Percentiles rank a stretch among this genome's conserved stretches.
phyloP scores from a whole-genome alignment of 129 eudicot species.

The Flaveria sonorensis region DNA sequence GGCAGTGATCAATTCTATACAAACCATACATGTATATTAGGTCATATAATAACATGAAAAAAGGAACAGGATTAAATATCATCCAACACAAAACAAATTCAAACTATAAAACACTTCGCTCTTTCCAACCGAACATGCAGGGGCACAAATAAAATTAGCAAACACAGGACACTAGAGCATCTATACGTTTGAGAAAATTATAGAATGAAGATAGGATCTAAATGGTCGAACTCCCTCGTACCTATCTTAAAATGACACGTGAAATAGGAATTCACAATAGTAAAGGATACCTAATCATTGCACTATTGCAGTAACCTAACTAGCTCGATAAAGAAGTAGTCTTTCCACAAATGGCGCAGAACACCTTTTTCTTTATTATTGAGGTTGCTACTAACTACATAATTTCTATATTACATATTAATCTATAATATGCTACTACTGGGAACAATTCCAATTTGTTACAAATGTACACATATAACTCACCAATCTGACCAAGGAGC shows the following conservation, averaged over 20 bases:
- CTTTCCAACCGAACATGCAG: no score
- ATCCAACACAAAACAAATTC: no score
- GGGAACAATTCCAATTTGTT: neutral
- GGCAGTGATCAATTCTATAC: neutral
- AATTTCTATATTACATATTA: neutral
- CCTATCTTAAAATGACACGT: neutral
- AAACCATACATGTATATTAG: no score
- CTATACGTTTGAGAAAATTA: neutral
- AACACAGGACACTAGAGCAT: neutral
- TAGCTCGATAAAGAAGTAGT: neutral
- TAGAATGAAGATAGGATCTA: no score
- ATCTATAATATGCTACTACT: neutral
- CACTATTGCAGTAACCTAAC: neutral
- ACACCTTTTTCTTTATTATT: neutral
- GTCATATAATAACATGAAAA: no score
- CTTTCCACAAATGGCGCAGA: neutral
- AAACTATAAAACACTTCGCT: no score
- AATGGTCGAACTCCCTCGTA: no score
- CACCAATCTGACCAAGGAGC: constrained; percentile 98
- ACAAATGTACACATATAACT: constrained; percentile 31
- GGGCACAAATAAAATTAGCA: neutral
- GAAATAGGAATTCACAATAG: neutral
- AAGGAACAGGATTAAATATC: no score
- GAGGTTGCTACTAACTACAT: constrained; percentile 5
- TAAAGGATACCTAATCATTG: neutral